Conservation (phyloP, 176 grass and related monocot species). For the Saccharum spontaneum region DNA sequence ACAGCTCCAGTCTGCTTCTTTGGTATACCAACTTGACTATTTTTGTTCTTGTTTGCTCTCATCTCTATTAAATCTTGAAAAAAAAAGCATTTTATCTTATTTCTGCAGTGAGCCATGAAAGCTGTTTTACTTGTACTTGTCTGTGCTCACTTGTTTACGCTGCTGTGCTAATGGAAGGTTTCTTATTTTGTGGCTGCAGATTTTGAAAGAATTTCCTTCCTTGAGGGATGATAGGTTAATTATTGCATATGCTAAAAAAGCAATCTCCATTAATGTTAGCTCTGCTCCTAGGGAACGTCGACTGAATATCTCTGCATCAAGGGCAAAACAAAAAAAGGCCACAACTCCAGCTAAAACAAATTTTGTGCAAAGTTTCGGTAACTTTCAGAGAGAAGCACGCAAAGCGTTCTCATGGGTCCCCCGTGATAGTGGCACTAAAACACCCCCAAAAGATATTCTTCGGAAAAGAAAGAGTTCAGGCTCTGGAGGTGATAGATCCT, state of each 20-base stretch:
- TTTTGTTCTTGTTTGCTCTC: slow-evolving; percentile 15
- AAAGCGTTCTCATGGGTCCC: slow-evolving; percentile 92
- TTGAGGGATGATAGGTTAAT: slow-evolving; percentile 92
- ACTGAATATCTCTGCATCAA: slow-evolving; percentile 51
- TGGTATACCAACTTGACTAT: slow-evolving; percentile 53
- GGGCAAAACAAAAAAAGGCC: slow-evolving; percentile 75
- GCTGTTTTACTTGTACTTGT: slow-evolving; percentile 21
- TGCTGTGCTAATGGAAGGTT: slow-evolving; percentile 29
- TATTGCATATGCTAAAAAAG: slow-evolving; percentile 78
- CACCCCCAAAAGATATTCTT: slow-evolving; percentile 53
- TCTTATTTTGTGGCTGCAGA: slow-evolving; percentile 52
- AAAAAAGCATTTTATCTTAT: not conserved
- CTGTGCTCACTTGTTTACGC: slow-evolving; percentile 11
- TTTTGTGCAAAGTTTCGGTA: slow-evolving; percentile 79
- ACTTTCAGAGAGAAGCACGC: slow-evolving; percentile 86
- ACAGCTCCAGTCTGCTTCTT: slow-evolving; percentile 89
- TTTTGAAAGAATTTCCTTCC: slow-evolving; percentile 92
- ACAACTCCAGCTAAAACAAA: slow-evolving; percentile 68
- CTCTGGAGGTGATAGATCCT: slow-evolving; percentile 61
- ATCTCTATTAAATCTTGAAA: slow-evolving; percentile 19
- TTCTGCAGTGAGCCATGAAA: not conserved
- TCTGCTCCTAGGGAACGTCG: slow-evolving; percentile 70
- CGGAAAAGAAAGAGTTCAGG: slow-evolving; percentile 90
- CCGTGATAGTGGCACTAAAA: slow-evolving; percentile 62
- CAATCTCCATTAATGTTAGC: slow-evolving; percentile 70